Evolutionary conservation across 768 basidiomycete genomes (phyloP).

Genomic region (Lactifluus piperatus): DNA sequence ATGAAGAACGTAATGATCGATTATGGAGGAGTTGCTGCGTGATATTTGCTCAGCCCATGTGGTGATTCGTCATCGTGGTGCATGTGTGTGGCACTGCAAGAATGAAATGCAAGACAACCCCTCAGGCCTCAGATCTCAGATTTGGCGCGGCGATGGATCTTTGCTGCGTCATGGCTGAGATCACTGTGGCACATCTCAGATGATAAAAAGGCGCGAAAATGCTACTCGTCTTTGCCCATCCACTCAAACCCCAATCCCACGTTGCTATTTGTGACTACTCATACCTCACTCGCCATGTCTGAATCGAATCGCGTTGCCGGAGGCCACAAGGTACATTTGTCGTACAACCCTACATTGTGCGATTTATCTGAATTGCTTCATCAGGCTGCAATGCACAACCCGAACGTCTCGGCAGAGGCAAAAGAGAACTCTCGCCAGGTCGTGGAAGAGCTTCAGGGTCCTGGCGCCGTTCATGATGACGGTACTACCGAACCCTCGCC

Average conservation of each 20-base stretch:
- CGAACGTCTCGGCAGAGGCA: slow-evolving; percentile 26
- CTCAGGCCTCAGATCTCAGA: no score
- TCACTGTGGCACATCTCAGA: neutral
- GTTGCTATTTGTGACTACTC: no score
- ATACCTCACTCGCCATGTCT: neutral
- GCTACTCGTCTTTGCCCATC: neutral
- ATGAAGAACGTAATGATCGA: no score
- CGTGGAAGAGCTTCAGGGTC: slow-evolving; percentile 21
- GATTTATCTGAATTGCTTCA: no score
- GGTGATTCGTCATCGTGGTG: no score
- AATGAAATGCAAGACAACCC: no score
- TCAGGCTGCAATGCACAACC: slow-evolving; percentile 27
- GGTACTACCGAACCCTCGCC: neutral
- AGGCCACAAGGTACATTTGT: neutral
- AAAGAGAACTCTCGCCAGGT: slow-evolving; percentile 26
- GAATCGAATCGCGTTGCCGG: neutral
- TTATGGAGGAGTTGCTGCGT: no score
- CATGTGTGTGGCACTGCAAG: no score
- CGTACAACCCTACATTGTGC: no score
- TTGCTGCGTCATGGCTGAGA: slow-evolving; percentile 6
- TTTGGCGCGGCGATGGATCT: no score
- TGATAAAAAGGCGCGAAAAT: neutral
- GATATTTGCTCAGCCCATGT: no score
- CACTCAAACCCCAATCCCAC: neutral
- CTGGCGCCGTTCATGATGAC: slow-evolving; percentile 12